Evolutionary conservation across 306 rosid genomes (phyloP), one percentile per base, ranked within the genome.

Genomic region (Acacia confusa): DNA sequence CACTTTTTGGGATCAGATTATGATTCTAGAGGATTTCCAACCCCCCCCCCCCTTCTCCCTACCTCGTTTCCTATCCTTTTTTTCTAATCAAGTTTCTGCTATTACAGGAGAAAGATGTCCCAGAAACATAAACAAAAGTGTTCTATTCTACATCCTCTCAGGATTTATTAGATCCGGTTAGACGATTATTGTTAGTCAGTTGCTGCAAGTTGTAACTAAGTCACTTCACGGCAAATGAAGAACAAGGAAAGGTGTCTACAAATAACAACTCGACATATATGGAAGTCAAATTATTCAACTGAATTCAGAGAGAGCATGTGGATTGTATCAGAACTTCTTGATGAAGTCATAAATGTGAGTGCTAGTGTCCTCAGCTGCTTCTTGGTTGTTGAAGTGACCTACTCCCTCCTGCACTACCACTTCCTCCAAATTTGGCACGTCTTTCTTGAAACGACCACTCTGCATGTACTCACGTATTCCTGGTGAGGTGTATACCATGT

Each of bases 311-410:
- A 55, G 11, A 20, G 6, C 12, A 65, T 7, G 44, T 16, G 44
- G 44, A 65, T 7, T 16, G 6, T 0, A 22, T 68, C 57, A 55
- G 82, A 88, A 85, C 69, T 81, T 83, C 0, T 1, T 80, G 19
- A 85, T 83, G 67, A 83, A 85, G 19, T 83, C 24, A 4, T 76
- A 84, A 11, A 88, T 88, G 74, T 88, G 86, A 61, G 36, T 34
- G 38, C 36, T 83, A 78, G 76, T 40, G 4, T 85, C 89, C 25
- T 53, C 77, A 0, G 89, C 48, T 0, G 66, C 61, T 75, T 88
- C 89, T 76, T 78, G 84, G 52, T 85, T 85, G 63, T 81, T 88
- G 82, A 83, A 88, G 41, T 88, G 91, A 24, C 80, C 78, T 0
- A 83, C 88, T 0, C 87, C 88, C 81, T 78, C 75, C 58, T 75